Percentiles rank a stretch among this genome's conserved stretches.
phyloP scores from a whole-genome alignment of 768 basidiomycete genomes.

The Tylopilus sp. region DNA sequence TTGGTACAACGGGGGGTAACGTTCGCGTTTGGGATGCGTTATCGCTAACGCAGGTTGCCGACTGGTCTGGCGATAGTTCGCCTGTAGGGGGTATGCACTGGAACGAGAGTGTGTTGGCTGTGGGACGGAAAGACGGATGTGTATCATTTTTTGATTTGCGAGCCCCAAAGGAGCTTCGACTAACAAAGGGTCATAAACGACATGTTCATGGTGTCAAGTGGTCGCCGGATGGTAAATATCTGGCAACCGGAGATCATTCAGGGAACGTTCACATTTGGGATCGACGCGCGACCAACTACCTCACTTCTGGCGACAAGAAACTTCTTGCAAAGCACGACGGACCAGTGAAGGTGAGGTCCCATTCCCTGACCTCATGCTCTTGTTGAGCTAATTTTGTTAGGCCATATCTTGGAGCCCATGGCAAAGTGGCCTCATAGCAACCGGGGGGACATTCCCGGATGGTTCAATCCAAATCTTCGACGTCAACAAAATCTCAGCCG shows the following conservation, averaged over 20 bases:
- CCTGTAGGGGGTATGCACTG: slow-evolving; percentile 42
- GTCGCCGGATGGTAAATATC: slow-evolving; percentile 37
- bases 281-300: slow-evolving; percentile 31
- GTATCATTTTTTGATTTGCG: slow-evolving; percentile 39
- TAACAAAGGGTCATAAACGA: slow-evolving; percentile 31
- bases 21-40: slow-evolving; percentile 56
- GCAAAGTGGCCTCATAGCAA: slow-evolving; percentile 63
- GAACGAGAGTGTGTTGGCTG: slow-evolving; percentile 35
- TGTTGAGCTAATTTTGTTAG: slow-evolving; percentile 30
- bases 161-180: slow-evolving; percentile 23
- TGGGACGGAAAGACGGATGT: slow-evolving; percentile 38
- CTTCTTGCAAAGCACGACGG: slow-evolving; percentile 43
- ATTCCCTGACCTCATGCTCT: not conserved
- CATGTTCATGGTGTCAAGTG: slow-evolving; percentile 41
- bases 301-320: slow-evolving; percentile 32
- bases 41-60: slow-evolving; percentile 22
- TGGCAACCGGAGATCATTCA: slow-evolving; percentile 40
- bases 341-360: slow-evolving; percentile 39
- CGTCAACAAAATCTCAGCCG: slow-evolving; percentile 37
- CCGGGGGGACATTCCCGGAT: slow-evolving; percentile 64
- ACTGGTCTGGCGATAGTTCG: slow-evolving; percentile 35
- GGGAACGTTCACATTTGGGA: slow-evolving; percentile 47
- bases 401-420: slow-evolving; percentile 76
- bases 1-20: slow-evolving; percentile 48
- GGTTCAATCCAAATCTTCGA: slow-evolving; percentile 55